A percentile compares a stretch with the other conserved stretches of the same genome.
phyloP scores from a whole-genome alignment of 495 filamentous ascomycete genomes.

The Xanthoparmelia taractica region DNA sequence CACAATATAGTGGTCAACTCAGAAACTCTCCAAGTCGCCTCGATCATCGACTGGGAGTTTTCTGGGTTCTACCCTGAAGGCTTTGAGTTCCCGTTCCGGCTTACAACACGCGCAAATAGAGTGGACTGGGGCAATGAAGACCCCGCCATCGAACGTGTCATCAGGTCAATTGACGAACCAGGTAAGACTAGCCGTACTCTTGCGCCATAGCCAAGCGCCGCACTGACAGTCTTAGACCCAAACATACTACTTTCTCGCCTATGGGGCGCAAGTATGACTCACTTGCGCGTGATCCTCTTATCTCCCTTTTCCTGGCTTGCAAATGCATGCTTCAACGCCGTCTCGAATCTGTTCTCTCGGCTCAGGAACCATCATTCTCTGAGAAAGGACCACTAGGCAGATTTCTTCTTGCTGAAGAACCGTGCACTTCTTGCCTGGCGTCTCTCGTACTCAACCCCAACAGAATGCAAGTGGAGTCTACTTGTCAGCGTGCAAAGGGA shows the following conservation, averaged over 20 bases:
- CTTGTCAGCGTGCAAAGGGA: no score
- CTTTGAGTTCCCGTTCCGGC: slow-evolving; percentile 24
- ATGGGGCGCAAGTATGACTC: background rate
- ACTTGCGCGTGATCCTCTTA: background rate
- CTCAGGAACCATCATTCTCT: background rate
- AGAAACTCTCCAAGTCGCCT: slow-evolving; percentile 29
- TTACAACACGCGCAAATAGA: background rate
- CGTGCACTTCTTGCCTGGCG: no score
- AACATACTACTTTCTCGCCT: background rate
- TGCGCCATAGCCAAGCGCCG: background rate
- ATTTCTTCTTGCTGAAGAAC: no score
- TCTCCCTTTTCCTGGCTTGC: background rate
- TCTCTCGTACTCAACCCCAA: no score
- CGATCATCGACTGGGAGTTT: slow-evolving; percentile 36
- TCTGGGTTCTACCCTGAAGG: slow-evolving; percentile 32
- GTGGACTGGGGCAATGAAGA: background rate
- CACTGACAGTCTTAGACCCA: background rate
- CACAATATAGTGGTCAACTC: slow-evolving; percentile 33
- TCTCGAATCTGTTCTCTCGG: background rate
- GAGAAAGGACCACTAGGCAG: no score
- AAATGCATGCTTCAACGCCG: background rate
- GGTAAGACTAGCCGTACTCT: background rate
- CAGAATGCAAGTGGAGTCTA: no score
- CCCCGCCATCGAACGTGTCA: background rate
- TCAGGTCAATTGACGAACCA: background rate